These are phyloP conservation scores for Lathyrus tuberosus DNA, from an alignment of 306 rosid species.

Conservation along the genomic window DNA sequence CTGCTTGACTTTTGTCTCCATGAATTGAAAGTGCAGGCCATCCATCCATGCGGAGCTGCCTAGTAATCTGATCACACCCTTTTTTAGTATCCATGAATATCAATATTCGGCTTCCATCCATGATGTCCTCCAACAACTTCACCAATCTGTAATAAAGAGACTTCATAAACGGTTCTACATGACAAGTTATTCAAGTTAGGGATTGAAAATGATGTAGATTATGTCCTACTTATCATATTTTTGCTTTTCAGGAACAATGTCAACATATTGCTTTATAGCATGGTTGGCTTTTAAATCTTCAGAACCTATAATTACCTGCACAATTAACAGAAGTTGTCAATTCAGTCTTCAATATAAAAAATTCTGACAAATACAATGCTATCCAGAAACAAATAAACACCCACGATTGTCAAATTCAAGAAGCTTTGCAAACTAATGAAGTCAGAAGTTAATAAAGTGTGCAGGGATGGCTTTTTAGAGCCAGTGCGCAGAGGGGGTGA, in stretches of 20 bases:
- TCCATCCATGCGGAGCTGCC: conserved; percentile 98
- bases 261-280: conserved; percentile 85
- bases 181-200: conserved; percentile 18
- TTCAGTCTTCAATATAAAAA: conserved; percentile 13
- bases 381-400: conserved; percentile 13
- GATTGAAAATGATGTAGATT: conserved; percentile 34
- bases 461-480: not conserved
- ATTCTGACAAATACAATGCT: conserved; percentile 12
- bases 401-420: not conserved
- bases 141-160: conserved; percentile 69
- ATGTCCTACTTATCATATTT: conserved; percentile 83
- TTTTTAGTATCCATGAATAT: conserved; percentile 98
- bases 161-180: conserved; percentile 31
- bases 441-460: not conserved
- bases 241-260: conserved; percentile 92
- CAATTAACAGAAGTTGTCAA: conserved; percentile 33
- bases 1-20: conserved; percentile 99
- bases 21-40: conserved; percentile 99
- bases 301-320: conserved; percentile 91
- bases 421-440: not conserved
- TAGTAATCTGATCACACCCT: conserved; percentile 94
- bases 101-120: conserved; percentile 97
- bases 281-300: conserved; percentile 91
- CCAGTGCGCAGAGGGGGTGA: not conserved
- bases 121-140: conserved; percentile 91